Evolutionary conservation across 2,329 filamentous ascomycete species (phyloP), one percentile per base, ranked within the genome.

Genomic region (Albophoma yamanashiensis): DNA sequence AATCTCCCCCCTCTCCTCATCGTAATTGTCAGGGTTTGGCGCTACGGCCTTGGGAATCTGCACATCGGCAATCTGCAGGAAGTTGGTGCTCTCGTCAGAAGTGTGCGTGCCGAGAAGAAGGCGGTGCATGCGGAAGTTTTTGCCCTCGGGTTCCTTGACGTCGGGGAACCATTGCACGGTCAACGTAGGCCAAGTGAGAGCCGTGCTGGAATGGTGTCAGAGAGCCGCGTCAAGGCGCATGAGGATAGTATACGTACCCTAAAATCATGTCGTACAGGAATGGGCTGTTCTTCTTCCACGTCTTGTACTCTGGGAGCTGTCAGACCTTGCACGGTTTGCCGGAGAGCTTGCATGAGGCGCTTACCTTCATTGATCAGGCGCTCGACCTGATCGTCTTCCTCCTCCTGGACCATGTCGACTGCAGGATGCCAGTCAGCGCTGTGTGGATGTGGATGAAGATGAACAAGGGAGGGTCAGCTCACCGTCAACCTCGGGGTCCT

Each of bases 281-380:
- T 4, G 94, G 92, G 65, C 90, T 91, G 76, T 99, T 99, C 81
- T 99, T 99, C 82, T 99, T 99, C 94, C 94, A 99, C 66, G 93
- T 97, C 75, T 99, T 99, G 84, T 99, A 99, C 74, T 99, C 94
- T 92, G 22, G 22, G 31, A 34, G 22, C 47, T 38, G 50, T 68
- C 20, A 62, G 59, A 31, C 55, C 22, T 40, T 25, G n/a, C 47
- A 15, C 14, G 20, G 22, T 14, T n/a, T 36, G 31, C 17, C 17
- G 14, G 38, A 43, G 8, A 34, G 25, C 43, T 40, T 8, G 38
- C 17, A 25, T 56, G 20, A 53, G 27, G 8, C 14, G 25, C 57
- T 57, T 78, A 89, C 89, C 89, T 79, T 99, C 94, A 68, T 97
- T 97, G 76, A 97, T 92, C 62, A 96, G 81, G 76, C 95, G 92